Base-by-base conservation (phyloP, 208 protist genomes). In the Trypanosoma vivax region DNA sequence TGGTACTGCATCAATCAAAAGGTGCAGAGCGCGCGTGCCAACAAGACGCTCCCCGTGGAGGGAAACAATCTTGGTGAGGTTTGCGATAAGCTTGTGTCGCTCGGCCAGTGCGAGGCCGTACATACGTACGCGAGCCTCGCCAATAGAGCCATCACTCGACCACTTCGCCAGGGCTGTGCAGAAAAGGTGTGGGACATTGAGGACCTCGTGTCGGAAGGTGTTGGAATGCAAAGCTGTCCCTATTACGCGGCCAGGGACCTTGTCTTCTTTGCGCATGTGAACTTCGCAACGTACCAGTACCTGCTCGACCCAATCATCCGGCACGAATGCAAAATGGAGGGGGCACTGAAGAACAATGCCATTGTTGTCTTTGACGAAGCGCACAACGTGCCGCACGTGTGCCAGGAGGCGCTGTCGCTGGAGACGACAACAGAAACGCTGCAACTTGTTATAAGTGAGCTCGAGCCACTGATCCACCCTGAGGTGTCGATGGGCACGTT, bases 261-360 rank as follows among this genome's bases (percentile, higher is more conserved):
- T 9, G 57, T 86, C 19, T 76, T 81, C 35, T 81, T 64, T 29
- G 81, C 94, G 0, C 87, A 98, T 40, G 70, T 99, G 18, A 82
- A 94, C 48, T 97, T 99, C 51, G 80, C 90, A 55, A 97, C 97
- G 7, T 99, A 99, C 72, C 97, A 97, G 60, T 99, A 99, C 65
- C 54, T 99, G n/a, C 78, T 98, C 10, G 96, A 99, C 59, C 81
- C 88, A 9, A 27, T 72, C 4, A 95, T 97, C 43, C 84, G 97
- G 14, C 69, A 79, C 73, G 69, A 84, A 49, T 86, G 73, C 42
- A 88, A 88, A 29, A 89, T 79, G 67, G 72, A 92, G 53, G 65
- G 55, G 4, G 65, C 89, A 16, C 27, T 94, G 6, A 58, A 82
- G n/a, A 67, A 85, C 46, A 54, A 90, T 42, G 46, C 75, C 2